Percentiles rank a stretch among this genome's conserved stretches.
Conservation (phyloP, 1,139 yeast genomes). For the Candida tropicalis region DNA sequence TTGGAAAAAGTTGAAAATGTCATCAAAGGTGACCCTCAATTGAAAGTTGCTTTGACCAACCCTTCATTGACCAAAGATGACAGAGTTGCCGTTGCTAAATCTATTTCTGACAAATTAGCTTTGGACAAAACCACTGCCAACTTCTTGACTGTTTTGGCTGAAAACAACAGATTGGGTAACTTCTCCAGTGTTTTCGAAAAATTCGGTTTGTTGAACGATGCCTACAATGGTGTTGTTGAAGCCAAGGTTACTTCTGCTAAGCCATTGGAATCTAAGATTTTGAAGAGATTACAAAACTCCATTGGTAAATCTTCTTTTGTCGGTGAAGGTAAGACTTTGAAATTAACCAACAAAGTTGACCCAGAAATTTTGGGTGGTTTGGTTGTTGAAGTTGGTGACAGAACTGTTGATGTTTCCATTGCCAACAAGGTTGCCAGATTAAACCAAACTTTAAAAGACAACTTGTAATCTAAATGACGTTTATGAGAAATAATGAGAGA, state of each 20-base stretch:
- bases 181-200: slow-evolving; percentile 68
- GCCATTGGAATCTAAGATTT: slow-evolving; percentile 79
- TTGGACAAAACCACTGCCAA: slow-evolving; percentile 79
- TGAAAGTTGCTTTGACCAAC: slow-evolving; percentile 65
- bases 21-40: slow-evolving; percentile 64
- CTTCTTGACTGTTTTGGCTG: slow-evolving; percentile 84
- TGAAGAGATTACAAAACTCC: slow-evolving; percentile 79
- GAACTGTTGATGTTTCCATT: slow-evolving; percentile 91
- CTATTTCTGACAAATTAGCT: slow-evolving; percentile 56
- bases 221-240: slow-evolving; percentile 89
- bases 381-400: slow-evolving; percentile 94
- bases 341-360: slow-evolving; percentile 78
- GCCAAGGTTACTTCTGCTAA: slow-evolving; percentile 90
- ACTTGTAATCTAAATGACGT: slow-evolving; percentile 50
- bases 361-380: slow-evolving; percentile 96
- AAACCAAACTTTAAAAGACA: slow-evolving; percentile 85
- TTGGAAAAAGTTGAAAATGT: slow-evolving; percentile 60
- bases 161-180: slow-evolving; percentile 87
- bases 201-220: slow-evolving; percentile 80
- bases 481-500: background rate
- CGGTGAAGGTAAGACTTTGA: slow-evolving; percentile 83
- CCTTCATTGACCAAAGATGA: slow-evolving; percentile 83
- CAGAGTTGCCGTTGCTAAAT: slow-evolving; percentile 69
- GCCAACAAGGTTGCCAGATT: slow-evolving; percentile 83
- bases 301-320: slow-evolving; percentile 78